Evolutionary conservation across 257 asterid species (phyloP).

Genomic region (Capsicum chinense): DNA sequence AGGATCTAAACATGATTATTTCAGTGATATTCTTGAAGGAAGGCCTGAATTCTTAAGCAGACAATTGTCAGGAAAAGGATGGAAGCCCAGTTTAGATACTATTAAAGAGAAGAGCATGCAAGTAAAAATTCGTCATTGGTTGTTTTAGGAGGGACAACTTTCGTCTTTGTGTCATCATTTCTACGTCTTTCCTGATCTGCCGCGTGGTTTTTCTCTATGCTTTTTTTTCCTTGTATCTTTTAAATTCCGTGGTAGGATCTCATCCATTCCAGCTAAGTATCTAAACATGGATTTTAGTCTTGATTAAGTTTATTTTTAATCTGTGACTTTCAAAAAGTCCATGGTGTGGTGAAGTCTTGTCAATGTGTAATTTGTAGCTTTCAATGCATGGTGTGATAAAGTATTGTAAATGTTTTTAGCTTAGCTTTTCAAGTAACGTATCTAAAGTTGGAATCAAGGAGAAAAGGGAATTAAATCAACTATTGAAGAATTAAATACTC

Average conservation of each 20-base stretch:
- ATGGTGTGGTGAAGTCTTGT: neutral
- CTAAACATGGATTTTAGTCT: neutral
- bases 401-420: neutral
- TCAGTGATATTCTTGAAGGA: conserved; percentile 61
- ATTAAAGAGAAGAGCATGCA: conserved; percentile 62
- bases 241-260: neutral
- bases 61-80: conserved; percentile 80
- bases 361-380: conserved; percentile 25
- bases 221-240: neutral
- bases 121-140: conserved; percentile 62
- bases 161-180: neutral
- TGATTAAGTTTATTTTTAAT: neutral
- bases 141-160: conserved; percentile 32
- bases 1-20: conserved; percentile 39
- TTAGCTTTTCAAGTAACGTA: conserved; percentile 1
- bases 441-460: conserved; percentile 22
- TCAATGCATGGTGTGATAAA: conserved; percentile 24
- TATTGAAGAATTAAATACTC: conserved; percentile 15
- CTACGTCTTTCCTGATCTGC: neutral
- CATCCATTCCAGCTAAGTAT: neutral
- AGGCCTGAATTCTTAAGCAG: conserved; percentile 70
- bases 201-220: neutral
- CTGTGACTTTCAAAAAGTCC: neutral
- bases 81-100: conserved; percentile 93
- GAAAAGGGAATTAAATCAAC: neutral